Conservation (phyloP, 148 eudicot genomes). For the Vaccinium vitisidaea region DNA sequence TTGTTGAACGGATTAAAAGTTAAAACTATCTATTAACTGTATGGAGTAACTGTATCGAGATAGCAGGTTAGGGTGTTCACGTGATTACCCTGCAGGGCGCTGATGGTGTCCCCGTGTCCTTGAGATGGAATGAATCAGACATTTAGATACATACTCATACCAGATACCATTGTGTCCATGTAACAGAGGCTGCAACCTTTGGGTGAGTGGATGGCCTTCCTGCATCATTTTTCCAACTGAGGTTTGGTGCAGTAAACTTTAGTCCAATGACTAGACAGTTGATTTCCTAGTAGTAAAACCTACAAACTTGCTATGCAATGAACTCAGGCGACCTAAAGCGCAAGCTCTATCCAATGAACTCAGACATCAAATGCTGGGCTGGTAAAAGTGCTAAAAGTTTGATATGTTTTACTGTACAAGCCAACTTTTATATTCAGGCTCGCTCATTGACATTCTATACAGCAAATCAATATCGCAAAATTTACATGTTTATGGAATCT, state of each 20-base stretch:
- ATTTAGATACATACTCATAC: neutral
- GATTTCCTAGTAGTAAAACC: neutral
- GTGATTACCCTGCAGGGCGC: too few relatives aligned
- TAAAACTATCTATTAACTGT: neutral
- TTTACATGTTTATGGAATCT: neutral
- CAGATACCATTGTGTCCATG: too few relatives aligned
- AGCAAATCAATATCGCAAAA: neutral
- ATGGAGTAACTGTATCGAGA: too few relatives aligned
- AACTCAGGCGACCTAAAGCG: neutral
- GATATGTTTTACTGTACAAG: neutral
- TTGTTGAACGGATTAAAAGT: neutral
- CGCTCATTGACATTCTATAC: neutral
- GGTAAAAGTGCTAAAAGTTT: neutral
- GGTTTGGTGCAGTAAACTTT: neutral
- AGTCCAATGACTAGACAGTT: neutral
- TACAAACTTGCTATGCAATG: neutral
- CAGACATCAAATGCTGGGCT: neutral
- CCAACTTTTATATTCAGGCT: neutral
- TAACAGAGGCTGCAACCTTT: neutral
- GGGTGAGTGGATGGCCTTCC: neutral
- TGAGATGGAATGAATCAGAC: neutral
- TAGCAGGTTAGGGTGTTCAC: too few relatives aligned
- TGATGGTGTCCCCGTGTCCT: neutral
- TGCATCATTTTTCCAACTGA: neutral
- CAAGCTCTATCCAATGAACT: neutral